Base-by-base conservation (phyloP, 495 filamentous ascomycete genomes). In the Pseudoneurospora amorphoporcata region DNA sequence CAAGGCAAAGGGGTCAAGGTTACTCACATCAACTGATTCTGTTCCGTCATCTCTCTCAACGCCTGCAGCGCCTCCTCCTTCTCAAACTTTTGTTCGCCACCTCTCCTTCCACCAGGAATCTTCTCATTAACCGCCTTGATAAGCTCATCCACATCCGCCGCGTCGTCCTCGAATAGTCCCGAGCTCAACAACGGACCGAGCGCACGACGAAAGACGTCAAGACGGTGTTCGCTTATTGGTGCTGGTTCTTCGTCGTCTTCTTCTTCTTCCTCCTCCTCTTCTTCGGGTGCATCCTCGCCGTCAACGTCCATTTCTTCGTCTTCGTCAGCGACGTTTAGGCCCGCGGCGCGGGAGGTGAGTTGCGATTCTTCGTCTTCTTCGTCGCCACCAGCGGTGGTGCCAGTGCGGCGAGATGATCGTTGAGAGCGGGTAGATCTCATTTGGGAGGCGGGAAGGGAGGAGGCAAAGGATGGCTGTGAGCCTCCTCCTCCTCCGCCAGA, bases 21-120 rank as follows among this genome's bases (percentile, higher is more conserved):
- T 29, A 91, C 92, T 89, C 82, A 97, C 96, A 98, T 98, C 81
- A 99, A 90, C 83, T 92, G 88, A 78, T 98, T 98, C 80, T 85
- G 83, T 61, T 91, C 89, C 72, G 92, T 90, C 92, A 99, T 91
- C 77, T 83, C 87, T 80, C 86, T 86, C 76, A 99, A 80, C 69
- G 93, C 95, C 80, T 87, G 84, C 70, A 92, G 81, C 3, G 92
- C 94, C 83, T 99, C 96, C 1, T 83, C 81, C 38, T 86, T 84
- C 42, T 83, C 86, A 84, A 97, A 98, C 45, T 83, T 79, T 2
- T 65, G 53, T 4, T 35, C 53, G 0, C 53, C 53, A 17, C 82
- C 82, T 41, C 76, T 77, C 71, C 79, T 73, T 0, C 86, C 86
- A 1, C 53, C 53, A 65, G 53, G 53, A 35, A 97, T 77, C 71